A percentile compares a stretch with the other conserved stretches of the same genome.
These are phyloP conservation scores for Chrysanthemum seticuspe DNA, from an alignment of 129 eudicot genomes.

Conservation along the genomic window DNA sequence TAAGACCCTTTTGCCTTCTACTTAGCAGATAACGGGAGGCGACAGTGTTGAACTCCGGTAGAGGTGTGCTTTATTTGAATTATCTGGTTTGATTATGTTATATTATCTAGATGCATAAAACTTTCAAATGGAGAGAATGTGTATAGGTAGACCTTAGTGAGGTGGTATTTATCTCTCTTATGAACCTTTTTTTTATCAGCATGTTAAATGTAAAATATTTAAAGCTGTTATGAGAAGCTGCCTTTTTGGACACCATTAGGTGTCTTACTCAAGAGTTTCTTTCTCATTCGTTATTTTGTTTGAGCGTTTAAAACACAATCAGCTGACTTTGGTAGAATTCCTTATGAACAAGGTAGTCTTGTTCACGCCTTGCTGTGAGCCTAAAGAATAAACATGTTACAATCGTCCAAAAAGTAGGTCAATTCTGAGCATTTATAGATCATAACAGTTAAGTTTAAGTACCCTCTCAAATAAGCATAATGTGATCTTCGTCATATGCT, in stretches of 20 bases:
- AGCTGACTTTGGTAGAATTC: too few relatives aligned
- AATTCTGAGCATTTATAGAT: too few relatives aligned
- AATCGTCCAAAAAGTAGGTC: too few relatives aligned
- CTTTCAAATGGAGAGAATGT: conserved; percentile 8
- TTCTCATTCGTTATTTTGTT: too few relatives aligned
- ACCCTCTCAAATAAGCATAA: too few relatives aligned
- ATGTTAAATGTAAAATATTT: background rate
- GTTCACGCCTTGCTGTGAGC: too few relatives aligned
- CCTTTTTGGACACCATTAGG: background rate
- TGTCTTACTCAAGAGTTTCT: background rate
- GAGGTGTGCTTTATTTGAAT: conserved; percentile 3
- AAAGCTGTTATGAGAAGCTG: background rate
- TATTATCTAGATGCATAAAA: conserved; percentile 23
- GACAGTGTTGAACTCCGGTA: conserved; percentile 13
- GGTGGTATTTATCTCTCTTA: background rate
- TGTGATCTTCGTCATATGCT: too few relatives aligned
- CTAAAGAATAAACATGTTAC: too few relatives aligned
- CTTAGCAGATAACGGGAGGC: conserved; percentile 22
- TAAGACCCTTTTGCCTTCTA: conserved; percentile 19
- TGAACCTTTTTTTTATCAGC: background rate
- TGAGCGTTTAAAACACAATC: too few relatives aligned
- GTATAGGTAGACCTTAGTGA: conserved; percentile 22
- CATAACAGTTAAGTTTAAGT: too few relatives aligned
- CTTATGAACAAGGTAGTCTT: too few relatives aligned
- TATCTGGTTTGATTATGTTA: conserved; percentile 4